phyloP scores from a whole-genome alignment of 2,329 filamentous ascomycete genomes.

The Phaeosphaeria sp. region DNA sequence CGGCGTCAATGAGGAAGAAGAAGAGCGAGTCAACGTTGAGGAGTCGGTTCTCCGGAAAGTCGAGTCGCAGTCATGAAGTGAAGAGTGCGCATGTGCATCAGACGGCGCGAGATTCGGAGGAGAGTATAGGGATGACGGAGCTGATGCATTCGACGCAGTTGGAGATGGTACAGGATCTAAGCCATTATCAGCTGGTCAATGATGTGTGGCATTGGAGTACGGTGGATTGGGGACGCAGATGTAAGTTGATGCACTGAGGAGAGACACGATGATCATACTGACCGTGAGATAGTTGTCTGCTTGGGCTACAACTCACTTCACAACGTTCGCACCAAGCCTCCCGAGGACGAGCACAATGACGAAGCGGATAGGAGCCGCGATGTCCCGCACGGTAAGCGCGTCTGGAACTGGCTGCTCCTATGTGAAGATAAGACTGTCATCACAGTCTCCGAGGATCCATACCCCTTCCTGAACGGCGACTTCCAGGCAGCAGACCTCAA shows the following conservation, averaged over 20 bases:
- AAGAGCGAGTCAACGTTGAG: constrained; percentile 42
- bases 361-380: constrained; percentile 42
- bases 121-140: constrained; percentile 45
- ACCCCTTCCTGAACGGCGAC: constrained; percentile 48
- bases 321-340: constrained; percentile 41
- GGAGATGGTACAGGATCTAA: constrained; percentile 48
- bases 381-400: constrained; percentile 58
- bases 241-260: constrained; percentile 49
- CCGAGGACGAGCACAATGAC: constrained; percentile 26
- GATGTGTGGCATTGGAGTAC: constrained; percentile 80
- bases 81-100: constrained; percentile 19
- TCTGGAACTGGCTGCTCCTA: constrained; percentile 76
- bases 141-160: constrained; percentile 46
- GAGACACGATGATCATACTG: constrained; percentile 6
- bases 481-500: constrained; percentile 52
- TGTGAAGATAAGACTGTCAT: constrained; percentile 76
- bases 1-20: constrained; percentile 23
- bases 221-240: constrained; percentile 71
- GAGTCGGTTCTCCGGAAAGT: constrained; percentile 36
- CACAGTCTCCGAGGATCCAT: constrained; percentile 70
- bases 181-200: constrained; percentile 67
- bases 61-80: constrained; percentile 23
- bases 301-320: constrained; percentile 74
- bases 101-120: constrained; percentile 36
- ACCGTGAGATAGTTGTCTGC: constrained; percentile 63